phyloP scores from a whole-genome alignment of 225 moss, liverwort and hornwort species.

The Polytrichum commune region DNA sequence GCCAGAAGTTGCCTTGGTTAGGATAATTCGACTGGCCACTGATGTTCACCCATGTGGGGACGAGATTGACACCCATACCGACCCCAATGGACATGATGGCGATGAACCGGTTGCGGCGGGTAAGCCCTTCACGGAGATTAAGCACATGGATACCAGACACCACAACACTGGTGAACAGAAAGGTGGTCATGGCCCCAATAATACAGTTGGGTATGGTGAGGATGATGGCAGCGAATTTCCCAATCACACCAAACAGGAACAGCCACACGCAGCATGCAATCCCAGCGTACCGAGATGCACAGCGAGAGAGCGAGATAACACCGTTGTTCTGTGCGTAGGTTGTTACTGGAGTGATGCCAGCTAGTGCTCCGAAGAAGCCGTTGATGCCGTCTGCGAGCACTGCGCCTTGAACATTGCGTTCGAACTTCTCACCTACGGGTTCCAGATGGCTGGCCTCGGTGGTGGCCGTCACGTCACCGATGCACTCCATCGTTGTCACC shows the following conservation, averaged over 20 bases:
- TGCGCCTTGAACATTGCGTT: slow-evolving; percentile 73
- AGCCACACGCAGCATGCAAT: slow-evolving; percentile 78
- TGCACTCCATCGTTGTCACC: slow-evolving; percentile 88
- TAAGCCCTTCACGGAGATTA: slow-evolving; percentile 43
- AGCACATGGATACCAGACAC: slow-evolving; percentile 84
- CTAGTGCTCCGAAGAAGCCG: slow-evolving; percentile 67
- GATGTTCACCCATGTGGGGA: slow-evolving; percentile 89
- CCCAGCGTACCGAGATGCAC: slow-evolving; percentile 82
- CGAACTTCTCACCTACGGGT: slow-evolving; percentile 64
- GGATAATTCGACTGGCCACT: slow-evolving; percentile 58
- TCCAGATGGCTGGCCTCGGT: slow-evolving; percentile 78
- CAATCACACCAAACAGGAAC: slow-evolving; percentile 63
- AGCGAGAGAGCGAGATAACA: slow-evolving; percentile 83
- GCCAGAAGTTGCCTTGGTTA: slow-evolving; percentile 85
- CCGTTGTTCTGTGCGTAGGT: slow-evolving; percentile 99
- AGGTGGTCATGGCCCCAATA: slow-evolving; percentile 91
- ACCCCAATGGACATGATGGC: slow-evolving; percentile 76
- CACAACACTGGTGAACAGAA: slow-evolving; percentile 76
- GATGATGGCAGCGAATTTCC: slow-evolving; percentile 81
- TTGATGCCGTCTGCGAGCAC: slow-evolving; percentile 80
- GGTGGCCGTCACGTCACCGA: slow-evolving; percentile 93
- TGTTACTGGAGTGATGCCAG: slow-evolving; percentile 69
- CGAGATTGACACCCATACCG: slow-evolving; percentile 75
- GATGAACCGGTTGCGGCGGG: slow-evolving; percentile 76
- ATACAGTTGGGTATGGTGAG: slow-evolving; percentile 84